Percentiles rank a stretch among this genome's conserved stretches.
These are phyloP conservation scores for Penicillium manginii DNA, from an alignment of 495 filamentous ascomycete genomes.

Conservation along the genomic window DNA sequence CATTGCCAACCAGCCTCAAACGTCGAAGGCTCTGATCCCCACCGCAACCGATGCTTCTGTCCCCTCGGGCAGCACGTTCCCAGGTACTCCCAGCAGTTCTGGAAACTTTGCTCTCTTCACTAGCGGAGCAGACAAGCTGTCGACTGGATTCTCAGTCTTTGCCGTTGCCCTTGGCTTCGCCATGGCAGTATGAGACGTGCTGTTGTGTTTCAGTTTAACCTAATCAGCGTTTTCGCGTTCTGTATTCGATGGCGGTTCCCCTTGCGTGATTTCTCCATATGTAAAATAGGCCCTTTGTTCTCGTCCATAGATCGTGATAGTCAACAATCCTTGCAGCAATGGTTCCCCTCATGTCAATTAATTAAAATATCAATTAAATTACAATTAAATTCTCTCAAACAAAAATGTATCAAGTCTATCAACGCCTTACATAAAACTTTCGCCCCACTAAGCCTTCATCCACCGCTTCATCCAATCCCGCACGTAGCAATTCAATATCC, in stretches of 20 bases:
- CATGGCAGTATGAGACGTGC: slow-evolving; percentile 21
- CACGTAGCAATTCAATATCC: slow-evolving; percentile 40
- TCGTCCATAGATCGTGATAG: slow-evolving; percentile 10
- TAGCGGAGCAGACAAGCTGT: slow-evolving; percentile 29
- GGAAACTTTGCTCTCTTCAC: slow-evolving; percentile 34
- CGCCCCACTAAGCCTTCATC: slow-evolving; percentile 9
- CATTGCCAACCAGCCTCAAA: slow-evolving; percentile 2
- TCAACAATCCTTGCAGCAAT: too few relatives aligned
- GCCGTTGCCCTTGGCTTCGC: slow-evolving; percentile 23
- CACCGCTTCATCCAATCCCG: slow-evolving; percentile 42
- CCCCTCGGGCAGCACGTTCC: slow-evolving; percentile 7
- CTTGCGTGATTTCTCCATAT: slow-evolving; percentile 3
- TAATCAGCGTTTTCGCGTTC: background rate
- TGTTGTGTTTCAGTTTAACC: background rate
- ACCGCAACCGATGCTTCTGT: slow-evolving; percentile 16
- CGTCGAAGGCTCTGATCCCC: slow-evolving; percentile 20
- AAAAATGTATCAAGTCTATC: background rate
- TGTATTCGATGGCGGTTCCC: background rate
- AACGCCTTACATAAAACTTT: background rate
- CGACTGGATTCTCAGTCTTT: slow-evolving; percentile 23
- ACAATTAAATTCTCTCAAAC: background rate
- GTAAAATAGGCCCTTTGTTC: slow-evolving; percentile 15
- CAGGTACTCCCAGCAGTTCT: slow-evolving; percentile 11
- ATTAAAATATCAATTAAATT: background rate
- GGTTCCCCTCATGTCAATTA: background rate